Percentiles rank a stretch among this genome's conserved stretches.
These are phyloP conservation scores for Hura crepitans DNA, from an alignment of 441 rosid species.

Conservation along the genomic window DNA sequence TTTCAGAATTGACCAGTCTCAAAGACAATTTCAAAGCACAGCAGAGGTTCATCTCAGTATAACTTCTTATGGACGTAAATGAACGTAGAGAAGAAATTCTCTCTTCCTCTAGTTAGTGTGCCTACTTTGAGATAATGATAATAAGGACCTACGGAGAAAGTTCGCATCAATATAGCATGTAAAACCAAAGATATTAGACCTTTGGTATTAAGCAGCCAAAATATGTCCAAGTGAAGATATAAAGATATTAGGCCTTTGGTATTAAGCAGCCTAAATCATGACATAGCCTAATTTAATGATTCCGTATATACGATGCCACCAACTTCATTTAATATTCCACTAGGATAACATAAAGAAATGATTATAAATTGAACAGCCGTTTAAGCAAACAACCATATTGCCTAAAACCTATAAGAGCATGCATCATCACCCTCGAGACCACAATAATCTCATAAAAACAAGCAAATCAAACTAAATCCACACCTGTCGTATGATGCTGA, in stretches of 20 bases:
- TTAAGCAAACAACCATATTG: neutral
- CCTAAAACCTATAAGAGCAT: neutral
- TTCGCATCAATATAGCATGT: slow-evolving; percentile 3
- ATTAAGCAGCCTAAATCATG: neutral
- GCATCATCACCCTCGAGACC: neutral
- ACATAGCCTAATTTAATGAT: neutral
- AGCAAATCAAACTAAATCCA: neutral
- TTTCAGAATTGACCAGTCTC: neutral
- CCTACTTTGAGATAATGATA: neutral
- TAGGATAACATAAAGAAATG: neutral
- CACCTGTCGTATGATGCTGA: neutral
- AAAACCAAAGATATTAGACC: neutral
- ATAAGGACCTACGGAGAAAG: neutral
- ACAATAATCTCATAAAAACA: neutral
- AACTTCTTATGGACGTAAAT: neutral
- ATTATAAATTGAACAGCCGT: neutral
- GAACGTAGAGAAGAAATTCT: neutral
- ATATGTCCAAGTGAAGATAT: neutral
- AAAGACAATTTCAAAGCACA: neutral
- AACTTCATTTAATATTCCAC: slow-evolving; percentile 6
- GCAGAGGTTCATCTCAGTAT: neutral
- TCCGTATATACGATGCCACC: neutral
- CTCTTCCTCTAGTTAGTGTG: neutral
- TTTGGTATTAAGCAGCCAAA: neutral
- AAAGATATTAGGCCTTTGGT: neutral